A percentile compares a stretch with the other conserved stretches of the same genome.
Conservation (phyloP, 2,329 filamentous ascomycete species). For the Colletotrichum sp. region DNA sequence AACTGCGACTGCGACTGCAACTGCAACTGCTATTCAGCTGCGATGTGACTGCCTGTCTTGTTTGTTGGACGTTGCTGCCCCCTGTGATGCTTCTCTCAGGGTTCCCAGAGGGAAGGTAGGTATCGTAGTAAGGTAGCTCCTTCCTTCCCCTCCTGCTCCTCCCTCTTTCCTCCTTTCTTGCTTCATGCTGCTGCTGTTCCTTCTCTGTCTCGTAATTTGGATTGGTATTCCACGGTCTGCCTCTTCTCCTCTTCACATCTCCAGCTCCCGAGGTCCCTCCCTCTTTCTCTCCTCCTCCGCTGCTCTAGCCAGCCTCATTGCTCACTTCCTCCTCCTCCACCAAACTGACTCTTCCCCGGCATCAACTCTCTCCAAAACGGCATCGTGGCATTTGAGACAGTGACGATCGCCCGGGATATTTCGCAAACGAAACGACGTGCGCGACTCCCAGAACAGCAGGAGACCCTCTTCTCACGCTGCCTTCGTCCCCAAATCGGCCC, state of each 20-base stretch:
- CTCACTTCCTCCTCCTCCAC: neutral
- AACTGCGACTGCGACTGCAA: neutral
- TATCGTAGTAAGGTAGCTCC: neutral
- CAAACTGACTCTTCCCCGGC: neutral
- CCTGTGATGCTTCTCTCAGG: neutral
- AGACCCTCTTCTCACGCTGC: neutral
- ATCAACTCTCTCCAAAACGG: neutral
- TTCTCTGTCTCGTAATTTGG: neutral
- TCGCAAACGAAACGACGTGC: neutral
- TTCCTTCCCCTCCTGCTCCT: neutral
- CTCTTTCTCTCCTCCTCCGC: neutral
- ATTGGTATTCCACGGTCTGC: neutral
- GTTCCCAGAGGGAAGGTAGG: neutral
- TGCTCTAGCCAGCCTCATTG: neutral
- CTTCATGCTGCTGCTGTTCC: neutral
- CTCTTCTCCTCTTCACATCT: neutral
- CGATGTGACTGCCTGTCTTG: neutral
- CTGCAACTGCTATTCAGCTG: neutral
- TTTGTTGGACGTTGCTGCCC: neutral
- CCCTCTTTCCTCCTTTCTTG: neutral
- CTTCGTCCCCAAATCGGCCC: constrained; percentile 4
- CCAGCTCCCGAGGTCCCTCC: neutral
- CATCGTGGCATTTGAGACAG: neutral
- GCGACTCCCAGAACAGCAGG: neutral
- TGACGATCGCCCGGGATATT: constrained; percentile 10